Evolutionary conservation across 495 filamentous ascomycete species (phyloP), one percentile per base, ranked within the genome.

Genomic region (Apodospora peruviana): DNA sequence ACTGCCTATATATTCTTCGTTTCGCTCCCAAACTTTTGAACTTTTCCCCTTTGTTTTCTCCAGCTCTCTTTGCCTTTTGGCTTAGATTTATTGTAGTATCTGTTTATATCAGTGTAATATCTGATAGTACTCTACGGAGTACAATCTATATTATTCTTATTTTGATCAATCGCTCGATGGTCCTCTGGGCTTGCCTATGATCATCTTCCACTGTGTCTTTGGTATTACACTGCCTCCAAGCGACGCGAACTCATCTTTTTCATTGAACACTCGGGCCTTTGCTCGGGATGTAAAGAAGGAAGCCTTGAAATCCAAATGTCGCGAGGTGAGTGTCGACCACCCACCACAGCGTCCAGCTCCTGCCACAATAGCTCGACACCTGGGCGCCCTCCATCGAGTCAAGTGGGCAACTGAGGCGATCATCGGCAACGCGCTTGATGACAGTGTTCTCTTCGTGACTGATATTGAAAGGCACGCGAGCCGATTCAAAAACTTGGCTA

Each of bases 11-110:
- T n/a, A n/a, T n/a, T n/a, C n/a, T n/a, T n/a, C n/a, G n/a, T 27
- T 17, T 16, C 27, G 3, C 34, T 21, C 45, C 22, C 32, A 38
- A n/a, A 38, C 21, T 39, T 46, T 39, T 16, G n/a, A 11, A 1
- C n/a, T 25, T 39, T 18, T 47, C 22, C 25, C 39, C 24, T 21
- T 48, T 48, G 55, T 64, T 47, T 57, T 66, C 56, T 55, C 59
- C 51, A 66, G 62, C 62, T 66, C 60, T 63, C 60, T 64, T 66
- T 64, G 60, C 81, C 82, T 82, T 81, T 83, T 85, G 83, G 83
- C 83, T 86, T 85, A 93, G 88, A 91, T 93, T 88, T 91, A 91
- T 88, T 93, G 87, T 93, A 91, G 88, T 93, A 95, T 93, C 88
- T 94, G 88, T 94, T 94, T 88, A 93, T 91, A 90, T 90, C 85